phyloP scores from a whole-genome alignment of 768 basidiomycete genomes.

The Termitomyces eurrhizus region DNA sequence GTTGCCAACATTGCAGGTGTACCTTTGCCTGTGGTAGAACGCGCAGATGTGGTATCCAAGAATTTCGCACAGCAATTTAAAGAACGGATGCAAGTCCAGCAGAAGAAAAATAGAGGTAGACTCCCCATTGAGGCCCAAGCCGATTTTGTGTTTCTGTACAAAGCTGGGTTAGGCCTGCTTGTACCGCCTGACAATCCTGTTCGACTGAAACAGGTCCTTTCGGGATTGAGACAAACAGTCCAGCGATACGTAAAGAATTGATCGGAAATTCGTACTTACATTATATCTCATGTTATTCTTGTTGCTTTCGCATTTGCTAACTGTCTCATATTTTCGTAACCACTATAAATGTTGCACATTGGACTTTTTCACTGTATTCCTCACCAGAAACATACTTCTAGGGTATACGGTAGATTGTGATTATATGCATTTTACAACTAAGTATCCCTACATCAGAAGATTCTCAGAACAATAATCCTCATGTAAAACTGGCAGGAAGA shows the following conservation, averaged over 20 bases:
- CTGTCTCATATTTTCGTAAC: background rate
- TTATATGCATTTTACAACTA: no score
- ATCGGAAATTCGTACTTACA: background rate
- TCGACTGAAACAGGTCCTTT: constrained; percentile 50
- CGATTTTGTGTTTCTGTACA: constrained; percentile 81
- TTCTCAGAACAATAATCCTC: no score
- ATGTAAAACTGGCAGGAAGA: no score
- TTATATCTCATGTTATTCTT: constrained; percentile 5
- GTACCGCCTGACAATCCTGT: constrained; percentile 52
- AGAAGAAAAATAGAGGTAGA: constrained; percentile 46
- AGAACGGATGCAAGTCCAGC: constrained; percentile 65
- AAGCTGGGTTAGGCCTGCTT: constrained; percentile 51
- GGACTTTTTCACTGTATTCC: background rate
- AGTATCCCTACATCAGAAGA: no score
- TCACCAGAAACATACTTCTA: background rate
- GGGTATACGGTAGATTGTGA: no score
- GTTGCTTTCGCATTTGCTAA: constrained; percentile 5
- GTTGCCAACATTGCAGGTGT: constrained; percentile 96
- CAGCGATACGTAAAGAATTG: constrained; percentile 18
- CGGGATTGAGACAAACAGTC: constrained; percentile 41
- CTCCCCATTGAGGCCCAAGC: constrained; percentile 83
- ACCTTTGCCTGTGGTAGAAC: constrained; percentile 75
- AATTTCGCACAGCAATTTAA: constrained; percentile 89
- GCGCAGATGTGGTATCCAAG: constrained; percentile 84
- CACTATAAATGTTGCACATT: background rate